These are phyloP conservation scores for Falciphora oryzae DNA, from an alignment of 2,329 filamentous ascomycete species.

Conservation along the genomic window DNA sequence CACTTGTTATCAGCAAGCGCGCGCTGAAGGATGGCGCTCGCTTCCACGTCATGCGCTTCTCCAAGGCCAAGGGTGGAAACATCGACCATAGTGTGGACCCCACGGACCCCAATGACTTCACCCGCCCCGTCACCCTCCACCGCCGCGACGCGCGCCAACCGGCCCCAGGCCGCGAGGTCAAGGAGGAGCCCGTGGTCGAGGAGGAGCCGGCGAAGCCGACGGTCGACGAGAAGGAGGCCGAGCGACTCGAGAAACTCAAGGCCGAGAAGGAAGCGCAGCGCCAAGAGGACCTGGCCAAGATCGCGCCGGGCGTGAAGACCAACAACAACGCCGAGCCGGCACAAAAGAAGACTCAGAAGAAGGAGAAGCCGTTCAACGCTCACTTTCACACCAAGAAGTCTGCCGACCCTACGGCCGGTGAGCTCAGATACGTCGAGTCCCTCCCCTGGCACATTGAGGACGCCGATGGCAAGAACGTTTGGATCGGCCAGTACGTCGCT, in stretches of 20 bases:
- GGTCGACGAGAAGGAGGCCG: slow-evolving; percentile 52
- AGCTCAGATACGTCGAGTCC: slow-evolving; percentile 86
- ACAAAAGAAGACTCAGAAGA: slow-evolving; percentile 49
- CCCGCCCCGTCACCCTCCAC: slow-evolving; percentile 81
- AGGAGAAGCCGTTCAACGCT: slow-evolving; percentile 74
- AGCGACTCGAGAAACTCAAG: slow-evolving; percentile 62
- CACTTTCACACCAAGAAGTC: slow-evolving; percentile 74
- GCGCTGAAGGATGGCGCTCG: slow-evolving; percentile 73
- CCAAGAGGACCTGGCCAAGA: slow-evolving; percentile 83
- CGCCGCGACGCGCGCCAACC: slow-evolving; percentile 76
- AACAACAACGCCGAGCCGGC: slow-evolving; percentile 4
- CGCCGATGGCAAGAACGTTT: slow-evolving; percentile 90
- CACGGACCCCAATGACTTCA: slow-evolving; percentile 69
- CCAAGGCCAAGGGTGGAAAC: slow-evolving; percentile 46
- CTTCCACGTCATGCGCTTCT: slow-evolving; percentile 80
- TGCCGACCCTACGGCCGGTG: slow-evolving; percentile 68
- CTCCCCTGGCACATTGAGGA: slow-evolving; percentile 96
- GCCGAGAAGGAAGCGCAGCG: slow-evolving; percentile 80
- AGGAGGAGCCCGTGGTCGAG: slow-evolving; percentile 42
- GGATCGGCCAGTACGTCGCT: slow-evolving; percentile 86
- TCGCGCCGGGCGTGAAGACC: slow-evolving; percentile 69
- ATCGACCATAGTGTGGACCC: slow-evolving; percentile 55
- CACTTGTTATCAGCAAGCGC: slow-evolving; percentile 78
- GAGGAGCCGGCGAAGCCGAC: slow-evolving; percentile 28
- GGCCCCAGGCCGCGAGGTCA: slow-evolving; percentile 56